Percentiles rank a stretch among this genome's conserved stretches.
These are phyloP conservation scores for Alternaria sp. DNA, from an alignment of 2,329 filamentous ascomycete genomes.

Conservation along the genomic window DNA sequence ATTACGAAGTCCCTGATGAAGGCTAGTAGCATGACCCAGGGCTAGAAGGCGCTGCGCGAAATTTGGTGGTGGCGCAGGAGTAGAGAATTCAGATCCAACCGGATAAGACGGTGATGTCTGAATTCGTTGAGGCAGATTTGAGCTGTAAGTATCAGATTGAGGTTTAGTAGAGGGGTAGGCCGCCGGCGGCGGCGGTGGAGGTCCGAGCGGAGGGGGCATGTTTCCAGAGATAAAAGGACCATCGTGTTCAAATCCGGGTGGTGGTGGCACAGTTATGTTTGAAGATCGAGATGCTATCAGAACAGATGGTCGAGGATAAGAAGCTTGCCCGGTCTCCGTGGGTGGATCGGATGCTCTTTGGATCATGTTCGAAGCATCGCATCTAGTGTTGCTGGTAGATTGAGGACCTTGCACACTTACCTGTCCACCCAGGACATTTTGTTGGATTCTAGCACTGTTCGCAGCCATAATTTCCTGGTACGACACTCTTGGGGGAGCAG, in stretches of 20 bases:
- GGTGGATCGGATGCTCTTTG: neutral
- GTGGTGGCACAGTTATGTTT: neutral
- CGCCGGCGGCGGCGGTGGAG: neutral
- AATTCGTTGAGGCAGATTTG: neutral
- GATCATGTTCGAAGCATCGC: neutral
- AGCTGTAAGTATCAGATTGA: neutral
- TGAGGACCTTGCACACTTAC: neutral
- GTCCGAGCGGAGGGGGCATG: neutral
- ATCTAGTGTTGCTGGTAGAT: neutral
- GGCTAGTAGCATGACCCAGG: neutral
- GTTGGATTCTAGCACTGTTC: neutral
- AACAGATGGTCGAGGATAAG: neutral
- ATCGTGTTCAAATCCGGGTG: neutral
- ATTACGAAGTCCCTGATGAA: neutral
- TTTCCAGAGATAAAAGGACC: neutral
- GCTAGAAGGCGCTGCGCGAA: constrained; percentile 10
- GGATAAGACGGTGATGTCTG: neutral
- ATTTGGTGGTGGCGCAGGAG: neutral
- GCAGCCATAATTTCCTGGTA: constrained; percentile 11
- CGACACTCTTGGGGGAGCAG: neutral
- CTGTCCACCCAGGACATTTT: neutral
- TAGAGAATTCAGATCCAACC: neutral
- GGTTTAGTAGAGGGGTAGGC: neutral
- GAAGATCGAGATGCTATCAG: neutral
- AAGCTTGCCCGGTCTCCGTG: neutral